Evolutionary conservation across 1,139 yeast genomes (phyloP).

Genomic region (Suhomyces bolitotheri): DNA sequence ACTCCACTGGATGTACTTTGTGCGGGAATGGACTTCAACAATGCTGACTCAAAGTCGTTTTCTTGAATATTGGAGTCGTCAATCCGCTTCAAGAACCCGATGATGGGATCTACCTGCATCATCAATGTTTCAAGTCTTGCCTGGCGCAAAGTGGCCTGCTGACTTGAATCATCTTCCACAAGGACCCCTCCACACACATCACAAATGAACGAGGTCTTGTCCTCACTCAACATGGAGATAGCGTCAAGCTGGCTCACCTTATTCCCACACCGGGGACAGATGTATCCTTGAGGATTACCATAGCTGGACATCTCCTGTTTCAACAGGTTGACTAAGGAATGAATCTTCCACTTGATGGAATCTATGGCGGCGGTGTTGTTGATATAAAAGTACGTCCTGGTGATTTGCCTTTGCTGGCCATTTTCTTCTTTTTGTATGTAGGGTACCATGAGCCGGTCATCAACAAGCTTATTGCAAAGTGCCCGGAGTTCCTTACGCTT

Average conservation of each 20-base stretch:
- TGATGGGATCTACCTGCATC: constrained; percentile 88
- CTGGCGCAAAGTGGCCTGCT: constrained; percentile 79
- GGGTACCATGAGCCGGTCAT: constrained; percentile 68
- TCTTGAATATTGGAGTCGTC: constrained; percentile 87
- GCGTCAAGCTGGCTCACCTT: constrained; percentile 88
- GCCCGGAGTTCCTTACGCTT: constrained; percentile 86
- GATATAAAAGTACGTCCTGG: constrained; percentile 81
- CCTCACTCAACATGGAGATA: constrained; percentile 74
- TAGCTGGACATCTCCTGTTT: constrained; percentile 80
- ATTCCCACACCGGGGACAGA: constrained; percentile 82
- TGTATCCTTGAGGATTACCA: constrained; percentile 90
- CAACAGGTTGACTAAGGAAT: constrained; percentile 73
- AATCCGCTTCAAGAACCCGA: constrained; percentile 76
- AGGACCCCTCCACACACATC: constrained; percentile 77
- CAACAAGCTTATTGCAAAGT: constrained; percentile 75
- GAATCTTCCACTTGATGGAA: constrained; percentile 95
- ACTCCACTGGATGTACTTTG: constrained; percentile 68
- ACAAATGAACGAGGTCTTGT: constrained; percentile 78
- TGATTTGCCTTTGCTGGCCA: constrained; percentile 59
- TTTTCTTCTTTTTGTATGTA: constrained; percentile 86
- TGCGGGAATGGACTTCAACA: constrained; percentile 81
- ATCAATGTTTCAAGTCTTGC: constrained; percentile 79
- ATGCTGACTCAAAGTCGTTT: constrained; percentile 79
- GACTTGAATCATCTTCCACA: constrained; percentile 85
- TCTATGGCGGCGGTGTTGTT: constrained; percentile 94